These are phyloP conservation scores for Lactarius quietus DNA, from an alignment of 768 basidiomycete species.

Conservation along the genomic window DNA sequence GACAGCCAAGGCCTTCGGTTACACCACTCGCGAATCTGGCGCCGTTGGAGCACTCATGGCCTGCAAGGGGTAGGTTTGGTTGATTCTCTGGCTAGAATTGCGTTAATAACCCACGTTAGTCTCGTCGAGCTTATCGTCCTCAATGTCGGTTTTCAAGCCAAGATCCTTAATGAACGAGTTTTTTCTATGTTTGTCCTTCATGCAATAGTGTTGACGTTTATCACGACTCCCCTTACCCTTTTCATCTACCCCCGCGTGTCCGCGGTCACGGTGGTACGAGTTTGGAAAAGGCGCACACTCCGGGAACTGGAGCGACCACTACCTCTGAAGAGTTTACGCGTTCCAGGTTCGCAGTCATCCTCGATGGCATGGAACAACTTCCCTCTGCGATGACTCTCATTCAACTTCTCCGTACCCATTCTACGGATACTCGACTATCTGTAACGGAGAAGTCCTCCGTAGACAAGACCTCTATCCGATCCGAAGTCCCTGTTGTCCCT, in stretches of 20 bases:
- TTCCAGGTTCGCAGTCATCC: constrained; percentile 64
- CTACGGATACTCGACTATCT: background rate
- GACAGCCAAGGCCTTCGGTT: constrained; percentile 58
- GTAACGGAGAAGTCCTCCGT: constrained; percentile 6
- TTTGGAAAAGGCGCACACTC: constrained; percentile 17
- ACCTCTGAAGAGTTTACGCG: constrained; percentile 41
- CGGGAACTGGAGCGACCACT: constrained; percentile 7
- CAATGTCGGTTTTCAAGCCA: constrained; percentile 76
- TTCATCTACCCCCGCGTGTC: constrained; percentile 62
- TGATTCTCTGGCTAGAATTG: background rate
- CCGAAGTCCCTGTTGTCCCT: background rate
- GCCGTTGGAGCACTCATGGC: constrained; percentile 88
- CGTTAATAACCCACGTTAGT: constrained; percentile 32
- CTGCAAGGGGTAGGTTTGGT: constrained; percentile 68
- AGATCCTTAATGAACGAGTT: constrained; percentile 56
- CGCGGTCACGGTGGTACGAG: constrained; percentile 39
- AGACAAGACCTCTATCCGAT: background rate
- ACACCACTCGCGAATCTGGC: constrained; percentile 69
- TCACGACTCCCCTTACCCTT: constrained; percentile 81
- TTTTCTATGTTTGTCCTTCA: constrained; percentile 91
- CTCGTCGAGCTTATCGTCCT: constrained; percentile 88
- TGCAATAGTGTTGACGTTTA: constrained; percentile 71
- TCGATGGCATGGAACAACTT: constrained; percentile 78
- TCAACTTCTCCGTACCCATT: constrained; percentile 56
- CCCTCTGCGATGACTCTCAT: constrained; percentile 79